Conservation (phyloP, 139 green algal species). For the Closterium sp. region DNA sequence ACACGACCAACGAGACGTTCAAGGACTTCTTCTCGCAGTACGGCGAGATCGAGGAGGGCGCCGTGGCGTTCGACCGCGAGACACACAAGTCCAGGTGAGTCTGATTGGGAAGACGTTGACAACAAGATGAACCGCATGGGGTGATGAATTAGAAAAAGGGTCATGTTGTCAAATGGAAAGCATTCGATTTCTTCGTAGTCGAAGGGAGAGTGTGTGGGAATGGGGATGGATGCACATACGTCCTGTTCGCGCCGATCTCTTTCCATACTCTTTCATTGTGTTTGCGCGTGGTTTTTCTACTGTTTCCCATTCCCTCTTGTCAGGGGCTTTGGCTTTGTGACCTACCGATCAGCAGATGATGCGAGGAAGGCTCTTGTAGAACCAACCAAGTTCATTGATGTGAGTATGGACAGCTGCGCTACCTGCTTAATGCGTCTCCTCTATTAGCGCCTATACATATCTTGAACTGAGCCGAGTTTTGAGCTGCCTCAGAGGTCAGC, state of each 20-base stretch:
- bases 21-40: slow-evolving; percentile 36
- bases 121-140: too few species aligned
- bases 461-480: too few species aligned
- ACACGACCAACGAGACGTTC: slow-evolving; percentile 45
- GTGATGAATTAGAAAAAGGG: too few species aligned
- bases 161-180: too few species aligned
- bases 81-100: not conserved
- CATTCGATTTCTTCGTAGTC: too few species aligned
- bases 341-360: slow-evolving; percentile 33
- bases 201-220: not conserved
- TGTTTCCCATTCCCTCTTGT: not conserved
- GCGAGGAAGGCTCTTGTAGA: slow-evolving; percentile 30
- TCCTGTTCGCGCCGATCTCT: not conserved
- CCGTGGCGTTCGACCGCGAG: slow-evolving; percentile 34
- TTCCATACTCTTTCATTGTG: not conserved
- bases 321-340: slow-evolving; percentile 49
- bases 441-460: too few species aligned
- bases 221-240: not conserved
- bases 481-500: too few species aligned
- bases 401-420: slow-evolving; percentile 7
- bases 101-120: too few species aligned
- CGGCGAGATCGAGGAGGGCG: slow-evolving; percentile 47
- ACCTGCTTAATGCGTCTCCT: too few species aligned
- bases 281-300: slow-evolving; percentile 2
- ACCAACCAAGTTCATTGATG: slow-evolving; percentile 39